Conservation (phyloP, 495 filamentous ascomycete genomes). For the Tuber umbilicatum region DNA sequence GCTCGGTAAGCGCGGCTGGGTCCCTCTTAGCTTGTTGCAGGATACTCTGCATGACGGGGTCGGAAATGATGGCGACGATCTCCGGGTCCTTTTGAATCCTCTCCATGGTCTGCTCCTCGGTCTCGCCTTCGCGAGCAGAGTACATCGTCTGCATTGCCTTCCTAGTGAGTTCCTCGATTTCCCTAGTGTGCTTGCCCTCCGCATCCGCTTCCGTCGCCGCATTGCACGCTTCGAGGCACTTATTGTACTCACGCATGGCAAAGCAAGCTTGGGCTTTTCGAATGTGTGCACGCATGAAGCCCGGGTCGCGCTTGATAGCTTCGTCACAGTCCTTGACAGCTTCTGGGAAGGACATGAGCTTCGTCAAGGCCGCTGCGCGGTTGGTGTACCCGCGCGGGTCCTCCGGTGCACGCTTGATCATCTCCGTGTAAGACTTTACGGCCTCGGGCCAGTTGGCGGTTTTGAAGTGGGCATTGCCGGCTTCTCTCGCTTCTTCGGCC, state of each 20-base stretch:
- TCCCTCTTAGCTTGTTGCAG: constrained; percentile 84
- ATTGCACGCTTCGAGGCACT: constrained; percentile 79
- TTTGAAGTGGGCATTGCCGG: constrained; percentile 94
- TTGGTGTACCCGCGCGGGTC: constrained; percentile 96
- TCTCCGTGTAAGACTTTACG: constrained; percentile 91
- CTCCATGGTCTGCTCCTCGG: constrained; percentile 91
- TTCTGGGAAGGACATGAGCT: constrained; percentile 88
- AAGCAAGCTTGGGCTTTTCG: constrained; percentile 89
- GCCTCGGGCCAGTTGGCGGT: constrained; percentile 92
- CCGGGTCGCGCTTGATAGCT: constrained; percentile 81
- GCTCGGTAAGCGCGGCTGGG: constrained; percentile 83
- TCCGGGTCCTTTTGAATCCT: constrained; percentile 87
- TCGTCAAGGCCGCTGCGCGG: constrained; percentile 92
- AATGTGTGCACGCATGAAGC: constrained; percentile 92
- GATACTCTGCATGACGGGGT: constrained; percentile 96
- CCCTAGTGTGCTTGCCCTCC: constrained; percentile 66
- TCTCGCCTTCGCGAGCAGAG: constrained; percentile 81
- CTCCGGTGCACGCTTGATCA: constrained; percentile 89
- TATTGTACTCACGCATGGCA: constrained; percentile 95
- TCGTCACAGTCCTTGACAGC: constrained; percentile 88
- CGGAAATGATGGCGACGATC: constrained; percentile 73
- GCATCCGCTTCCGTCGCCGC: constrained; percentile 72
- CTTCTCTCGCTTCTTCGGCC: constrained; percentile 90
- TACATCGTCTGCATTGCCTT: constrained; percentile 93
- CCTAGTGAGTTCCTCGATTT: constrained; percentile 90